A percentile compares a stretch with the other conserved stretches of the same genome.
Evolutionary conservation across 768 basidiomycete species (phyloP).

Genomic region (Leccinellum rugosiceps): DNA sequence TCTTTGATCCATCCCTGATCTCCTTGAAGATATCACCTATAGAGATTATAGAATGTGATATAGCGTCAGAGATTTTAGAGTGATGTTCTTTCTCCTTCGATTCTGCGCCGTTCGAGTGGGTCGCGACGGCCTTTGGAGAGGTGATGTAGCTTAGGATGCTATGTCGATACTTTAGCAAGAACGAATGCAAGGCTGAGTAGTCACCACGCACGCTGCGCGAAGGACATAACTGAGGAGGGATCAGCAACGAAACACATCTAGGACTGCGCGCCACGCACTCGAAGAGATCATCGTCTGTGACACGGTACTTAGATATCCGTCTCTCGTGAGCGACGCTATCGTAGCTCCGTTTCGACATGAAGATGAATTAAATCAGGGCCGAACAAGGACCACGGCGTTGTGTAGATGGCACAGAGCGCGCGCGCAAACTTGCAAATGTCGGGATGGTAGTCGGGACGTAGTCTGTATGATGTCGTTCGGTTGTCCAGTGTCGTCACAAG

Average conservation of each 20-base stretch:
- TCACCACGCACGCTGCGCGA: slow-evolving; percentile 70
- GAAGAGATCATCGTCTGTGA: slow-evolving; percentile 84
- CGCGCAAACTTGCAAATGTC: not conserved
- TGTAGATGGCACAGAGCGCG: slow-evolving; percentile 4
- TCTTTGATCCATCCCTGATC: slow-evolving; percentile 73
- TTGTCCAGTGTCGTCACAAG: slow-evolving; percentile 8
- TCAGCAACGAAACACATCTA: slow-evolving; percentile 1
- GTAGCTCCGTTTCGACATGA: slow-evolving; percentile 74
- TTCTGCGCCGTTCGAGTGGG: slow-evolving; percentile 34
- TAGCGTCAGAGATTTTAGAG: slow-evolving; percentile 60
- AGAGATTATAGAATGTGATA: slow-evolving; percentile 51
- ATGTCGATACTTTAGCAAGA: slow-evolving; percentile 11
- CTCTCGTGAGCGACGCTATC: slow-evolving; percentile 67
- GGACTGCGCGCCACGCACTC: slow-evolving; percentile 49
- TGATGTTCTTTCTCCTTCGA: slow-evolving; percentile 62
- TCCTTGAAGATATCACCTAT: slow-evolving; percentile 83
- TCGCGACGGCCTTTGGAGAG: slow-evolving; percentile 49
- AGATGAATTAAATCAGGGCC: slow-evolving; percentile 16
- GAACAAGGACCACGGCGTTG: not conserved
- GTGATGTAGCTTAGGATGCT: slow-evolving; percentile 74
- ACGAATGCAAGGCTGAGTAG: not conserved
- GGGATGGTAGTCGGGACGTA: not conserved
- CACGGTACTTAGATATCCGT: slow-evolving; percentile 70
- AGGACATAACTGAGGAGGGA: slow-evolving; percentile 62
- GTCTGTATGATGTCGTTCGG: not conserved